Evolutionary conservation across 305 asterid genomes (phyloP).

Genomic region (Petunia hybrid): DNA sequence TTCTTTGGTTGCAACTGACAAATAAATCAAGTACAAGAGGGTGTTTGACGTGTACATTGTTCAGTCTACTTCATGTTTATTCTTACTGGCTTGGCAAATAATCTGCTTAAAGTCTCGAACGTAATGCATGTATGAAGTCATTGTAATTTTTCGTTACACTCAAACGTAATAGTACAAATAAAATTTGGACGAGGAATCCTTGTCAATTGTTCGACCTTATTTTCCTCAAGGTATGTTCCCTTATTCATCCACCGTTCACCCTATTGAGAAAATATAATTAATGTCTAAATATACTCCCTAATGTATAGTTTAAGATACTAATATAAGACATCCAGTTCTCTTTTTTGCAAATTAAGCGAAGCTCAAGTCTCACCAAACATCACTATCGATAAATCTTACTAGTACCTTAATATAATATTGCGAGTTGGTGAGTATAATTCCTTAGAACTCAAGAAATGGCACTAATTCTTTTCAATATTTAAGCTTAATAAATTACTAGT

Average conservation of each 20-base stretch:
- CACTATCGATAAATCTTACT: not conserved
- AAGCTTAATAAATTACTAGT: not conserved
- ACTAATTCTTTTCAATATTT: not conserved
- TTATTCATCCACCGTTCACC: not conserved
- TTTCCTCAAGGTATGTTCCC: not conserved
- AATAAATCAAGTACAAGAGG: too few species aligned
- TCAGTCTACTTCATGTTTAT: too few species aligned
- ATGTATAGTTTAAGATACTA: too few species aligned
- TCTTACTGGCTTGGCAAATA: too few species aligned
- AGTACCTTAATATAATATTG: not conserved
- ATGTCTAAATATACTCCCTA: too few species aligned
- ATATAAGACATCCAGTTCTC: not conserved
- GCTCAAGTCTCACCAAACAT: not conserved
- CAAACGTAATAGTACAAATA: not conserved
- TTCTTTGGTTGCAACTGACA: too few species aligned
- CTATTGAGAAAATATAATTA: not conserved
- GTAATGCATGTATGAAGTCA: not conserved
- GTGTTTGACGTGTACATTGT: too few species aligned
- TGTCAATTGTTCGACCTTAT: not conserved
- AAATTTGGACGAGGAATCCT: not conserved
- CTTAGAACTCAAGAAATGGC: constrained; percentile 14
- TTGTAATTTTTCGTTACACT: not conserved
- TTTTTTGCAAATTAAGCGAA: not conserved
- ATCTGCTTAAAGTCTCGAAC: too few species aligned
- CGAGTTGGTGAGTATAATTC: not conserved